Percentiles rank a stretch among this genome's conserved stretches.
These are phyloP conservation scores for Brachypodium distachyon DNA, from an alignment of 202 grass and related monocot species.

Conservation along the genomic window DNA sequence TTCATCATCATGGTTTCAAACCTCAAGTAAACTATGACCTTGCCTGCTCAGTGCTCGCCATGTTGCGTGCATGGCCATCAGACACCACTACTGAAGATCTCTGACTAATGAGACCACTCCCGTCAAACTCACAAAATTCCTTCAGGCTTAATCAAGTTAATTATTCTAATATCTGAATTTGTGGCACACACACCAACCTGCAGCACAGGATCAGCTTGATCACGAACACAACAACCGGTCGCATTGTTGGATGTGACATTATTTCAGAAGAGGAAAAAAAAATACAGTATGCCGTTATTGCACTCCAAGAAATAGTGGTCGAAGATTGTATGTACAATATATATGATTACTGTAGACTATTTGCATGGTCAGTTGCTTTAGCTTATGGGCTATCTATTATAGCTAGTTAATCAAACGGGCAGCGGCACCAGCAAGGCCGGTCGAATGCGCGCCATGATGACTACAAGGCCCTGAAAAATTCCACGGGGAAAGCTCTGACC, in stretches of 20 bases:
- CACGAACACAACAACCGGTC: background rate
- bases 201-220: constrained; percentile 4
- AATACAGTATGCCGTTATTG: background rate
- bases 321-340: constrained; percentile 2
- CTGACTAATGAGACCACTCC: constrained; percentile 15
- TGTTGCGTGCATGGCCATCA: constrained; percentile 30
- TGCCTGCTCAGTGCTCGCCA: constrained; percentile 18
- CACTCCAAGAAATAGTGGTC: constrained; percentile 26
- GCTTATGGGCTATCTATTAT: no score
- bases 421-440: constrained; percentile 50
- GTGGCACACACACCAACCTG: background rate
- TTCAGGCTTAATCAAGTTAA: background rate
- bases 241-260: background rate
- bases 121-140: background rate
- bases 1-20: constrained; percentile 27
- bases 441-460: constrained; percentile 46
- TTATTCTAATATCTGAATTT: background rate
- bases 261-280: background rate
- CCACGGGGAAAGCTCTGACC: constrained; percentile 69
- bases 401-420: constrained; percentile 23
- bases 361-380: constrained; percentile 27
- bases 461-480: constrained; percentile 43
- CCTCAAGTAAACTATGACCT: constrained; percentile 20
- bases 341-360: constrained; percentile 15
- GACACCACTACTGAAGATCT: background rate